A percentile compares a stretch with the other conserved stretches of the same genome.
These are phyloP conservation scores for Camelina laxa DNA, from an alignment of 345 rosid species.

Conservation along the genomic window DNA sequence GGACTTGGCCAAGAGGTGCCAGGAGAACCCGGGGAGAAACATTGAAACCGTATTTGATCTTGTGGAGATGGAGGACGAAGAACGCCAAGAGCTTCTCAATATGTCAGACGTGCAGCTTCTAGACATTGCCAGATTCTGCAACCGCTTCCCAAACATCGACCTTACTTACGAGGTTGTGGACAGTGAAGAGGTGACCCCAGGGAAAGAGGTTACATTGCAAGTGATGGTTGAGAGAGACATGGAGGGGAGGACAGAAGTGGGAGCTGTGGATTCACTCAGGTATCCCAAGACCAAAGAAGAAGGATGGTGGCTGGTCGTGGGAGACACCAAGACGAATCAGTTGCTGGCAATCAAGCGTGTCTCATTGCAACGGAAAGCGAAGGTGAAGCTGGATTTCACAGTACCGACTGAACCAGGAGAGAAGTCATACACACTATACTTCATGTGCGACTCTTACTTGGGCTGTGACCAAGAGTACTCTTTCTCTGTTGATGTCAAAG, in stretches of 20 bases:
- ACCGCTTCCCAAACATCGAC: constrained; percentile 84
- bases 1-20: constrained; percentile 80
- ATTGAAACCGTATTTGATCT: constrained; percentile 84
- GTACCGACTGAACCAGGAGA: constrained; percentile 70
- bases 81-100: constrained; percentile 75
- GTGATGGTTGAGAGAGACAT: constrained; percentile 79
- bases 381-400: constrained; percentile 78
- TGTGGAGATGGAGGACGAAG: constrained; percentile 91
- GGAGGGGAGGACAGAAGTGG: constrained; percentile 84
- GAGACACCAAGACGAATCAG: constrained; percentile 79
- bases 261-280: constrained; percentile 70
- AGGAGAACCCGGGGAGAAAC: constrained; percentile 76
- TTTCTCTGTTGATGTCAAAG: constrained; percentile 65
- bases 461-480: constrained; percentile 90
- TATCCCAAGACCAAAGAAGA: constrained; percentile 89
- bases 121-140: constrained; percentile 87
- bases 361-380: constrained; percentile 73
- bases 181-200: constrained; percentile 56
- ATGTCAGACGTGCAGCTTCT: constrained; percentile 68
- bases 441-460: constrained; percentile 88
- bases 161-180: constrained; percentile 68
- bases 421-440: constrained; percentile 68
- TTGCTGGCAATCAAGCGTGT: constrained; percentile 90
- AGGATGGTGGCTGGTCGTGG: constrained; percentile 98
- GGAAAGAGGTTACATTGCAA: constrained; percentile 66